These are phyloP conservation scores for Leucocoprinus gongylophorus DNA, from an alignment of 1,284 basidiomycete genomes.

Conservation along the genomic window DNA sequence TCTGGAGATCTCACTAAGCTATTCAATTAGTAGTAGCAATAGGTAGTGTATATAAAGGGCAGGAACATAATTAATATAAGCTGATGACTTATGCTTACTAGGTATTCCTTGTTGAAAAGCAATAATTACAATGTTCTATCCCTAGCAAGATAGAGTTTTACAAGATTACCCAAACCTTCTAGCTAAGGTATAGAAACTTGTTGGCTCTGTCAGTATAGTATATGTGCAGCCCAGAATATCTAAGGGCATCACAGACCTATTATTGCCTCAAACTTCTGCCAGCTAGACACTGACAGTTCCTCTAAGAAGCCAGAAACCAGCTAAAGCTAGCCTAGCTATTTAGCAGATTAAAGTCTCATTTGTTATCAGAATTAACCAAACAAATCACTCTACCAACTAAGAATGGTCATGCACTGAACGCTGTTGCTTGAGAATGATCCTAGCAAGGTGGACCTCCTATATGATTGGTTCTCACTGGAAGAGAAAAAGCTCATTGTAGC, in stretches of 20 bases:
- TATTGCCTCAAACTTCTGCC: slow-evolving; percentile 52
- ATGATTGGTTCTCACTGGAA: slow-evolving; percentile 2
- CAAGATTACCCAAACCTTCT: slow-evolving; percentile 26
- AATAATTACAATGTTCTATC: slow-evolving; percentile 6
- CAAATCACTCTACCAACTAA: slow-evolving; percentile 53
- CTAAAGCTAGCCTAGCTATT: slow-evolving; percentile 47
- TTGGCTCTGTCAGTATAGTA: slow-evolving; percentile 13
- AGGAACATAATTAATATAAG: slow-evolving; percentile 58
- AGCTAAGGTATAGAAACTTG: slow-evolving; percentile 5
- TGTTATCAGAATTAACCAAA: slow-evolving; percentile 52
- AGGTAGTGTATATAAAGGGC: slow-evolving; percentile 60
- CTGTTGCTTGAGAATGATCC: slow-evolving; percentile 3
- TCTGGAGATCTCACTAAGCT: slow-evolving; percentile 60
- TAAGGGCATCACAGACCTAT: slow-evolving; percentile 54
- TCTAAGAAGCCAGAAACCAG: slow-evolving; percentile 34
- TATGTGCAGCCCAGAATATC: slow-evolving; percentile 31
- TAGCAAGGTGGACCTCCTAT: slow-evolving; percentile 3
- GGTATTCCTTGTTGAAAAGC: slow-evolving; percentile 15
- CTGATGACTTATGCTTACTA: slow-evolving; percentile 29
- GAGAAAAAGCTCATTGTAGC: slow-evolving; percentile 42
- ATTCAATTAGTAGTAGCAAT: slow-evolving; percentile 59
- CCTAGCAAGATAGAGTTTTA: slow-evolving; percentile 40
- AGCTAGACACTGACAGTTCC: slow-evolving; percentile 38
- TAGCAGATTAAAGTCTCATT: slow-evolving; percentile 50
- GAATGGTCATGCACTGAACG: slow-evolving; percentile 48